Percentiles rank a stretch among this genome's conserved stretches.
Conservation (phyloP, 192 early-diverging fungal genomes). For the Mortierella alpina region DNA sequence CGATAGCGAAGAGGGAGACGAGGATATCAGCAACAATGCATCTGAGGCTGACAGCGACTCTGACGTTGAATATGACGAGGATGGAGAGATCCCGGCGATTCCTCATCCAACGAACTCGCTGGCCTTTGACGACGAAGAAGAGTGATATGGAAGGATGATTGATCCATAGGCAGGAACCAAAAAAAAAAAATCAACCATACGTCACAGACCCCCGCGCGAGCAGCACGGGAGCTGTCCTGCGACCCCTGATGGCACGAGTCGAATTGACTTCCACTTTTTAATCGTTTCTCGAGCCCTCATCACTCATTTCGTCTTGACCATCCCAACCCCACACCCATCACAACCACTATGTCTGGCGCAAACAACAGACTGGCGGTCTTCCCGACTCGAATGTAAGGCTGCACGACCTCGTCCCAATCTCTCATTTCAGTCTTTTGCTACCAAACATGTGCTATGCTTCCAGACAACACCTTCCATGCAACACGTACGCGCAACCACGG, state of each 20-base stretch:
- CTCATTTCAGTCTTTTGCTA: neutral
- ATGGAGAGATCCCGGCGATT: constrained; percentile 16
- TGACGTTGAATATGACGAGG: constrained; percentile 28
- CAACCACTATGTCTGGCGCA: constrained; percentile 70
- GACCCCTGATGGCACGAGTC: too few relatives aligned
- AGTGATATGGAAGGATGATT: neutral
- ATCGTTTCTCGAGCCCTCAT: neutral
- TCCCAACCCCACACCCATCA: neutral
- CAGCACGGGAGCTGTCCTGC: too few relatives aligned
- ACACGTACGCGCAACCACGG: neutral
- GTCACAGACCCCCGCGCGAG: too few relatives aligned
- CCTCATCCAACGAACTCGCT: constrained; percentile 38
- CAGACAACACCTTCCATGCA: neutral
- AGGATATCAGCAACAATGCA: constrained; percentile 1
- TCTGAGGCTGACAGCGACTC: constrained; percentile 9
- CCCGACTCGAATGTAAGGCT: constrained; percentile 91
- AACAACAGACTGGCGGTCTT: constrained; percentile 87
- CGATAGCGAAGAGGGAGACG: constrained; percentile 7
- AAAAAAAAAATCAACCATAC: too few relatives aligned
- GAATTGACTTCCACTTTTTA: too few relatives aligned
- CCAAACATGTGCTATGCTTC: constrained; percentile 7
- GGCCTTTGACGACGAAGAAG: constrained; percentile 7
- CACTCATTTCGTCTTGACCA: neutral
- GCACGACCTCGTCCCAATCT: neutral
- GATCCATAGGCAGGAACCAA: too few relatives aligned